Evolutionary conservation across 768 basidiomycete species (phyloP), one percentile per base, ranked within the genome.

Genomic region (Pholiota molesta): DNA sequence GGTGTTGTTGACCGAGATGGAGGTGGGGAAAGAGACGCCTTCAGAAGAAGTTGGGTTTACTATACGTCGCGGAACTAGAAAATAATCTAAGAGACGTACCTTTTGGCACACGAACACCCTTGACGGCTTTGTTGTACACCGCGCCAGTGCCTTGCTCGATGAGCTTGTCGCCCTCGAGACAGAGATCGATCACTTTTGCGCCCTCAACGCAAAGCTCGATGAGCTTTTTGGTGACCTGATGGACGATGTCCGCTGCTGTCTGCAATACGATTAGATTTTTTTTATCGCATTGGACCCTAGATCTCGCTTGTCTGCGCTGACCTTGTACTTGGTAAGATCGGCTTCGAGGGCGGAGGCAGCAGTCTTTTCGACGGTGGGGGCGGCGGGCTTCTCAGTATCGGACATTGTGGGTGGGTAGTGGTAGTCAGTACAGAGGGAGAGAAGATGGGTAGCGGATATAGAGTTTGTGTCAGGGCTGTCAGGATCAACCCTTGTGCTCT

Each of bases 1-100:
- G 68, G 88, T 83, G 78, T 97, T 96, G 87, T 99, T 98, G 67
- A 99, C 88, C 26, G 95, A 96, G 68, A 99, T 78, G 68, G 83
- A 87, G 17, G 97, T 98, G 17, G 97, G 97, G 83, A 98, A 98
- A 1, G 95, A 94, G 72, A 97, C 82, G 59, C 94, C 94, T 96
- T 33, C 47, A 53, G n/a, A 57, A 33, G 13, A 44, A 37, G 11
- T 37, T 44, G 59, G 57, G 37, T 61, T 45, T 21, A 55, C 40
- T 26, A 60, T 17, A n/a, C 45, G 11, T 11, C 19, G 28, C 21
- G 23, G 26, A 21, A 42, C 26, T 55, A 23, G 37, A 61, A 59
- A 57, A 60, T 62, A 45, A 45, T 57, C 61, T 29, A 21, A 26
- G 31, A 37, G 44, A 72, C 87, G 66, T 70, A 92, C 96, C 96